A percentile compares a stretch with the other conserved stretches of the same genome.
Evolutionary conservation across 345 rosid species (phyloP).

Genomic region (Firmiana major): DNA sequence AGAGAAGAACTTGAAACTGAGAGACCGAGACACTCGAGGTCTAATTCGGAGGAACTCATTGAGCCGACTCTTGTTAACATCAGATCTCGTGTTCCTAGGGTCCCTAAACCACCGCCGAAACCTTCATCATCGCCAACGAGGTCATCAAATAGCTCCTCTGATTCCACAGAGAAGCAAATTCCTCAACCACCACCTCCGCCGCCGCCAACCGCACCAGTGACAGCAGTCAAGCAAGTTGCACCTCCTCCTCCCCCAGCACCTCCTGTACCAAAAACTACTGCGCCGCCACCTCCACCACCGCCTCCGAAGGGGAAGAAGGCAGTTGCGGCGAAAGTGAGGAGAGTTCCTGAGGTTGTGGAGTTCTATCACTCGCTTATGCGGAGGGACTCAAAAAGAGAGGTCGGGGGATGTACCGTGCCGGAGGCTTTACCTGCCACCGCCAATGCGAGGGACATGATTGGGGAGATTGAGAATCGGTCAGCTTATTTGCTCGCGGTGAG

Average conservation of each 20-base stretch:
- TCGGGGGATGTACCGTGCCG: slow-evolving; percentile 38
- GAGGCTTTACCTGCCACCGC: slow-evolving; percentile 45
- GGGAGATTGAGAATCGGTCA: slow-evolving; percentile 98
- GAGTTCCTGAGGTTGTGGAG: slow-evolving; percentile 96
- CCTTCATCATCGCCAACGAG: slow-evolving; percentile 23
- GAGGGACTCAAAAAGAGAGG: slow-evolving; percentile 75
- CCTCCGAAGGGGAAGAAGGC: slow-evolving; percentile 43
- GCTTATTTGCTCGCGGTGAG: slow-evolving; percentile 84
- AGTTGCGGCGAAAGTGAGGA: slow-evolving; percentile 64
- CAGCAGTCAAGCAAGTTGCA: background rate
- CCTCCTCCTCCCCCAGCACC: slow-evolving; percentile 40
- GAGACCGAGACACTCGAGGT: slow-evolving; percentile 47
- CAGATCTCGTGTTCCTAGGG: slow-evolving; percentile 75
- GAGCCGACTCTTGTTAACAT: slow-evolving; percentile 50
- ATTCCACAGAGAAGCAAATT: slow-evolving; percentile 25
- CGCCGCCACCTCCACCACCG: slow-evolving; percentile 81
- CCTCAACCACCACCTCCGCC: slow-evolving; percentile 46
- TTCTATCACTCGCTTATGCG: slow-evolving; percentile 95
- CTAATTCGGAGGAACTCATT: slow-evolving; percentile 65
- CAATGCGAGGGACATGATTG: slow-evolving; percentile 91
- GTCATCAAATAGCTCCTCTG: slow-evolving; percentile 13
- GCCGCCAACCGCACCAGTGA: background rate
- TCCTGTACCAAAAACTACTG: slow-evolving; percentile 16
- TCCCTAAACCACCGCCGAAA: slow-evolving; percentile 92
- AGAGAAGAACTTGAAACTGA: slow-evolving; percentile 50